These are phyloP conservation scores for Aspergillus fijiensis DNA, from an alignment of 2,329 filamentous ascomycete genomes.

Conservation along the genomic window DNA sequence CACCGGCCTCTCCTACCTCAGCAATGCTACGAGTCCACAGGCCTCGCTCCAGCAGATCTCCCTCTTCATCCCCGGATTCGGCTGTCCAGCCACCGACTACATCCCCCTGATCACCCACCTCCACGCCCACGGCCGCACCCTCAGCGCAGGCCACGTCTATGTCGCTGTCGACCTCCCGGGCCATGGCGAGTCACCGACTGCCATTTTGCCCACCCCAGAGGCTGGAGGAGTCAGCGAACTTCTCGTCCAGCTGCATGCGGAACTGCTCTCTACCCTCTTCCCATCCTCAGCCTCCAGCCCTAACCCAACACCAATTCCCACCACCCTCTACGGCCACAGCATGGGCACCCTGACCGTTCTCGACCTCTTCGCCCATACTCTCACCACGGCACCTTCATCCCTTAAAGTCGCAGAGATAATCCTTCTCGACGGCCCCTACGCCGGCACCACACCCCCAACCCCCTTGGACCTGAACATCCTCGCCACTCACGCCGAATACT, in stretches of 20 bases:
- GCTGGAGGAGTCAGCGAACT: not conserved
- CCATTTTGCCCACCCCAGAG: not conserved
- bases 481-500: not conserved
- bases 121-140: not conserved
- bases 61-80: not conserved
- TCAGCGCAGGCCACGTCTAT: not conserved
- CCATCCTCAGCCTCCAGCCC: too few species aligned
- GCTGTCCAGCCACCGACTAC: conserved; percentile 1
- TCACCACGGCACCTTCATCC: not conserved
- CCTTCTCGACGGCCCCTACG: not conserved
- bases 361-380: not conserved
- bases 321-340: not conserved
- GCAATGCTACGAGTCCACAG: not conserved
- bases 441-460: not conserved
- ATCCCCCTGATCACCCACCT: not conserved
- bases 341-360: not conserved
- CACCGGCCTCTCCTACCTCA: conserved; percentile 1
- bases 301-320: not conserved
- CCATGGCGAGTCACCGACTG: not conserved
- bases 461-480: not conserved
- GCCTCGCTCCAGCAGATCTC: not conserved
- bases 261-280: not conserved
- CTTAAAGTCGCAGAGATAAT: not conserved
- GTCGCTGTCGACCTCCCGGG: not conserved
- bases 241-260: not conserved